These are phyloP conservation scores for Beauveria bassiana DNA, from an alignment of 2,329 filamentous ascomycete species.

Conservation along the genomic window DNA sequence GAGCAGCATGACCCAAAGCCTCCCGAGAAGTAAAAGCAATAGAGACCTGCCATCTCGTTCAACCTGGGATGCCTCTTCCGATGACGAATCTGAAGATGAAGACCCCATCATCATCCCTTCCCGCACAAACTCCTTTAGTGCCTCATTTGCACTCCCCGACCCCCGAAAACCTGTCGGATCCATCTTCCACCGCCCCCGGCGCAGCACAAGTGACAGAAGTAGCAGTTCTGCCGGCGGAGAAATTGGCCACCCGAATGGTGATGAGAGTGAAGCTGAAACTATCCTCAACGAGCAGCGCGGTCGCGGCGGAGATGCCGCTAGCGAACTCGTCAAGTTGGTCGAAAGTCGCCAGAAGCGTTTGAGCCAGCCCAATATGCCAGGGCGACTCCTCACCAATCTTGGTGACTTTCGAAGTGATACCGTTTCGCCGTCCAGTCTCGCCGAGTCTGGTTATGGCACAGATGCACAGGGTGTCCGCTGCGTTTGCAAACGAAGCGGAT, in stretches of 20 bases:
- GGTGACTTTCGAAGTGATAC: slow-evolving; percentile 29
- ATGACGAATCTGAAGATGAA: slow-evolving; percentile 53
- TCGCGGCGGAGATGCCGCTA: slow-evolving; percentile 48
- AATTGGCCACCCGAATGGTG: slow-evolving; percentile 30
- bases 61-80: slow-evolving; percentile 37
- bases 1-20: slow-evolving; percentile 17
- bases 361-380: slow-evolving; percentile 26
- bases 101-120: slow-evolving; percentile 59
- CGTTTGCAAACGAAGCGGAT: slow-evolving; percentile 41
- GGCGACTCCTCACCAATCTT: slow-evolving; percentile 27
- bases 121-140: slow-evolving; percentile 43
- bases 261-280: slow-evolving; percentile 53
- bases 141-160: slow-evolving; percentile 50
- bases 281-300: slow-evolving; percentile 39
- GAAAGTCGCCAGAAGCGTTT: slow-evolving; percentile 41
- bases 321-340: slow-evolving; percentile 51
- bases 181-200: slow-evolving; percentile 38
- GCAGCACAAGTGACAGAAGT: slow-evolving; percentile 43
- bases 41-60: slow-evolving; percentile 23
- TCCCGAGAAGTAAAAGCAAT: slow-evolving; percentile 23
- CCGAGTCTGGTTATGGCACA: slow-evolving; percentile 37
- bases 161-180: slow-evolving; percentile 41
- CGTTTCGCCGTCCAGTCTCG: slow-evolving; percentile 44
- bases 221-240: slow-evolving; percentile 31
- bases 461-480: slow-evolving; percentile 44